Evolutionary conservation across 768 basidiomycete genomes (phyloP).

Genomic region (Pisolithus orientalis): DNA sequence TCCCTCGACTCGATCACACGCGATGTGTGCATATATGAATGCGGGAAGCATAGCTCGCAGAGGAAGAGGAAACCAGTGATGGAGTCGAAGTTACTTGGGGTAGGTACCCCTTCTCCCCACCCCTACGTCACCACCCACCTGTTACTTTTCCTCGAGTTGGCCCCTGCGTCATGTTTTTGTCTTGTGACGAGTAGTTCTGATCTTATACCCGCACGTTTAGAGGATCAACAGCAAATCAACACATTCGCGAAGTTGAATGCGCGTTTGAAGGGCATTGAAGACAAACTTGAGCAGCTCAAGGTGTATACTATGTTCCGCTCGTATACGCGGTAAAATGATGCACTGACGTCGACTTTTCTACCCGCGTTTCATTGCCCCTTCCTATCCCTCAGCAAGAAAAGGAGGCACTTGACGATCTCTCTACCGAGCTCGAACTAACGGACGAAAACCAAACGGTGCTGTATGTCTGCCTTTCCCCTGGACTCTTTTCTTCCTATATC

Average conservation of each 20-base stretch:
- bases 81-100: slow-evolving; percentile 82
- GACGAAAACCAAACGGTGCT: slow-evolving; percentile 79
- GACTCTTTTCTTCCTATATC: slow-evolving; percentile 22
- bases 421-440: slow-evolving; percentile 81
- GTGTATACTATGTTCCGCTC: slow-evolving; percentile 32
- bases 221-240: slow-evolving; percentile 89
- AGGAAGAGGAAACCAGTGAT: slow-evolving; percentile 72
- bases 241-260: slow-evolving; percentile 88
- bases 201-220: slow-evolving; percentile 24
- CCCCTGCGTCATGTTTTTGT: neutral
- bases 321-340: neutral
- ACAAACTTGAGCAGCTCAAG: slow-evolving; percentile 66
- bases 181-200: slow-evolving; percentile 3
- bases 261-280: slow-evolving; percentile 64
- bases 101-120: slow-evolving; percentile 26
- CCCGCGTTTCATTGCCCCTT: neutral
- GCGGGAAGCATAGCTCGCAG: slow-evolving; percentile 46
- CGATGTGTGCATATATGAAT: slow-evolving; percentile 1
- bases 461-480: slow-evolving; percentile 35
- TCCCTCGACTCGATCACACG: neutral
- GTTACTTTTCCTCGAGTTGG: neutral
- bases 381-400: slow-evolving; percentile 69
- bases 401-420: slow-evolving; percentile 86
- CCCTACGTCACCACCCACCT: neutral
- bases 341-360: neutral